A percentile compares a stretch with the other conserved stretches of the same genome.
Conservation (phyloP, 2,329 filamentous ascomycete species). For the Cryphonectria radicalis region DNA sequence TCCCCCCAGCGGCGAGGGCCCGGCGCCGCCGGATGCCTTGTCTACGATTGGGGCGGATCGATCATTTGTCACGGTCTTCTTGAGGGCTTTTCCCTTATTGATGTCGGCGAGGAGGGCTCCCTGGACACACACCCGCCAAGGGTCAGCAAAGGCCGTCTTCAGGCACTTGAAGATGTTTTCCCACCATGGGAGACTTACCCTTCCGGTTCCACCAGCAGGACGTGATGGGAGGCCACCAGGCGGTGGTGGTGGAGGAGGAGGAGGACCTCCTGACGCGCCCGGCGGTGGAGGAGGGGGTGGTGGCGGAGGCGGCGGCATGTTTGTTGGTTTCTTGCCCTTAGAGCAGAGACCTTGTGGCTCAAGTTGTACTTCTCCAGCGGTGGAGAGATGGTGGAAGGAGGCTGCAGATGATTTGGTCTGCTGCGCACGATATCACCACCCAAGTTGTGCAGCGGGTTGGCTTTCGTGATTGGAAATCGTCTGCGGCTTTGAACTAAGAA, state of each 20-base stretch:
- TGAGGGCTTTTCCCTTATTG: slow-evolving; percentile 75
- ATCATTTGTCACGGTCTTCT: slow-evolving; percentile 89
- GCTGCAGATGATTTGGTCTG: background rate
- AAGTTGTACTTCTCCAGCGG: background rate
- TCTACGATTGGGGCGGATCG: slow-evolving; percentile 78
- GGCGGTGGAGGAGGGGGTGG: slow-evolving; percentile 68
- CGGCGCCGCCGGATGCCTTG: slow-evolving; percentile 58
- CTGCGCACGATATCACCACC: background rate
- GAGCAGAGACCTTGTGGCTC: background rate
- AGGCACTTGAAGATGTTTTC: background rate
- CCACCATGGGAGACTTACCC: slow-evolving; percentile 57
- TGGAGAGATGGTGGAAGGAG: background rate
- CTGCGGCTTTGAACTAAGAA: background rate
- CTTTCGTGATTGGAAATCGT: background rate
- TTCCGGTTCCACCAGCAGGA: slow-evolving; percentile 58
- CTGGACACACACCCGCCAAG: slow-evolving; percentile 50
- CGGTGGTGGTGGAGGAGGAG: slow-evolving; percentile 69
- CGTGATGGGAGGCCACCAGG: slow-evolving; percentile 56
- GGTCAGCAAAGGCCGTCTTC: slow-evolving; percentile 25
- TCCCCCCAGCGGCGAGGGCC: slow-evolving; percentile 67
- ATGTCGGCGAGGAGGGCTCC: slow-evolving; percentile 89
- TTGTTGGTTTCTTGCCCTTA: slow-evolving; percentile 32
- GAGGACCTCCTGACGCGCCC: slow-evolving; percentile 58
- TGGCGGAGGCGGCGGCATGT: slow-evolving; percentile 63
- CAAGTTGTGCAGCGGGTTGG: background rate